Evolutionary conservation across 176 grass and related monocot genomes (phyloP).

Genomic region (Alopecurus myosuroides): DNA sequence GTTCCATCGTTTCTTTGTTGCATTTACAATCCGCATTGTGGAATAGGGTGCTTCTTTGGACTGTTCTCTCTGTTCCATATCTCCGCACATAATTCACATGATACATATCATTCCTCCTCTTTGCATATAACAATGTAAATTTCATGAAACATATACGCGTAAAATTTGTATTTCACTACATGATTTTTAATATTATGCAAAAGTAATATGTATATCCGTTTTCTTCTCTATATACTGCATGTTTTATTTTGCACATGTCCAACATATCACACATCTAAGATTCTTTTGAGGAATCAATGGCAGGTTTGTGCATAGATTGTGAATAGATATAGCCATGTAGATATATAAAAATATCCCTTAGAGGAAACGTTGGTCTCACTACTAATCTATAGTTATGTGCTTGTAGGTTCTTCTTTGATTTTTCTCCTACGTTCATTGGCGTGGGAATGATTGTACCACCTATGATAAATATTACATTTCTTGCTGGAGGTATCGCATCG

Average conservation of each 20-base stretch:
- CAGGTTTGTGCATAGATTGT: too few relatives aligned
- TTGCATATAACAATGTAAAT: neutral
- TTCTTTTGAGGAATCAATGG: neutral
- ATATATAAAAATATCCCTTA: neutral
- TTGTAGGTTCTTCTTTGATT: slow-evolving; percentile 72
- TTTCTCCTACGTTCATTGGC: slow-evolving; percentile 48
- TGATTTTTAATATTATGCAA: neutral
- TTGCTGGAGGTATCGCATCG: slow-evolving; percentile 34
- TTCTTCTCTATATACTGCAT: neutral
- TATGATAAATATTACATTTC: slow-evolving; percentile 39
- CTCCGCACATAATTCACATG: neutral
- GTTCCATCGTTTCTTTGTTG: neutral
- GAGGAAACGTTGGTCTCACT: neutral
- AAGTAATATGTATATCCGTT: neutral
- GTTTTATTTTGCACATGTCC: neutral
- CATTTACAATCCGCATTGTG: neutral
- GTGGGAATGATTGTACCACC: slow-evolving; percentile 58
- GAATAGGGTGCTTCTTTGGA: neutral
- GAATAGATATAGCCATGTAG: neutral
- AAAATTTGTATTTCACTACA: neutral
- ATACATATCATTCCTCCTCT: neutral
- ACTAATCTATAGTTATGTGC: neutral
- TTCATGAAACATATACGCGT: neutral
- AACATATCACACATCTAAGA: neutral
- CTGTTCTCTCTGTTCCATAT: neutral